Evolutionary conservation across 2,329 filamentous ascomycete genomes (phyloP).

Genomic region (Alternaria conjuncta): DNA sequence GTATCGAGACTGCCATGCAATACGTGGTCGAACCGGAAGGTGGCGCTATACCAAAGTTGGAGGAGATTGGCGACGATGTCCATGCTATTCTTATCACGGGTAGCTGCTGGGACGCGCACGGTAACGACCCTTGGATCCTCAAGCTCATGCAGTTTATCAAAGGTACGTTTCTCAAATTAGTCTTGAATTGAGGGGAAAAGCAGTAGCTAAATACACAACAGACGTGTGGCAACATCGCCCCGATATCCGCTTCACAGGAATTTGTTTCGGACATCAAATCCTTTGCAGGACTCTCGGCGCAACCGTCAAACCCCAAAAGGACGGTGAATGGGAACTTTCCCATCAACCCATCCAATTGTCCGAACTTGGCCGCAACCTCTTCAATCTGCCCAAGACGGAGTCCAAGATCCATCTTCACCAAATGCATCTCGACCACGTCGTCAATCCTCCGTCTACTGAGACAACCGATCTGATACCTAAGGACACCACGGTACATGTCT

Average conservation of each 20-base stretch:
- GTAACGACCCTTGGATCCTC: constrained; percentile 53
- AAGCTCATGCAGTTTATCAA: constrained; percentile 54
- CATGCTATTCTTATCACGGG: constrained; percentile 56
- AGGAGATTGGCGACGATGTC: constrained; percentile 56
- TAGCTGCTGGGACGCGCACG: constrained; percentile 57
- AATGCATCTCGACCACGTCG: constrained; percentile 57
- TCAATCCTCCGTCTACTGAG: constrained; percentile 37
- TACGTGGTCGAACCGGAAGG: constrained; percentile 58
- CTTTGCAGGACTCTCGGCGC: constrained; percentile 54
- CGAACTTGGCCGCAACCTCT: constrained; percentile 50
- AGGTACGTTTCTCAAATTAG: constrained; percentile 35
- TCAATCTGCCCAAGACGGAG: constrained; percentile 41
- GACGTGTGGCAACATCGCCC: constrained; percentile 60
- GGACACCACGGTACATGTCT: constrained; percentile 56
- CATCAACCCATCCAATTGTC: constrained; percentile 53
- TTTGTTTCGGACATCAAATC: constrained; percentile 59
- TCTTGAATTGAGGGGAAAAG: neutral
- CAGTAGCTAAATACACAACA: constrained; percentile 20
- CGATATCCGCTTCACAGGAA: constrained; percentile 58
- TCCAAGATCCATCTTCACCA: constrained; percentile 52
- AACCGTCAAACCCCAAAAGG: constrained; percentile 45
- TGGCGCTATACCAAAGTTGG: constrained; percentile 52
- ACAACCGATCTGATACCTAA: constrained; percentile 31
- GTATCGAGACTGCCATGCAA: constrained; percentile 61
- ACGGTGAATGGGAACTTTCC: constrained; percentile 56